Evolutionary conservation across 441 rosid genomes (phyloP).

Genomic region (Geranium incanum): DNA sequence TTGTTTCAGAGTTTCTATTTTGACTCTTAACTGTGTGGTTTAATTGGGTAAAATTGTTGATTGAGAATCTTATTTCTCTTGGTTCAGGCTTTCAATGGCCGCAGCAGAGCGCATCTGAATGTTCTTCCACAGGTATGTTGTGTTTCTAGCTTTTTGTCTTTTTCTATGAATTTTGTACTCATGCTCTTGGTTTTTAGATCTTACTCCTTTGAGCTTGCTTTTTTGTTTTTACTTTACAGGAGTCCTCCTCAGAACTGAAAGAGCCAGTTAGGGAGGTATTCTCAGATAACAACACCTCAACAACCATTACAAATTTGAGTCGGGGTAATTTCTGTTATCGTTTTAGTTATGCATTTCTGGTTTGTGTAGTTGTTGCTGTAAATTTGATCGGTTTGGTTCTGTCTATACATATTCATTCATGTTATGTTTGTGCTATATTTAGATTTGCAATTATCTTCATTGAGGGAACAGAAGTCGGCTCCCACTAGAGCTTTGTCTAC

Average conservation of each 20-base stretch:
- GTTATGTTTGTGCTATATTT: conserved; percentile 4
- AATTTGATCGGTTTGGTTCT: neutral
- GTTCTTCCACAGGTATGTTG: conserved; percentile 46
- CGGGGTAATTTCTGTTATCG: neutral
- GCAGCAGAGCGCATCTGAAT: conserved; percentile 38
- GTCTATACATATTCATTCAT: neutral
- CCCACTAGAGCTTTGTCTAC: conserved; percentile 47
- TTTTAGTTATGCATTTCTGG: neutral
- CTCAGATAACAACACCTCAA: conserved; percentile 25
- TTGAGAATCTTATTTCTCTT: conserved; percentile 4
- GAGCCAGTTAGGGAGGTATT: conserved; percentile 51
- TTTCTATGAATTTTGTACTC: neutral
- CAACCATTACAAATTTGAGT: conserved; percentile 8
- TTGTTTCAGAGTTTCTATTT: neutral
- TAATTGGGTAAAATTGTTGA: neutral
- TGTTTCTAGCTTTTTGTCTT: neutral
- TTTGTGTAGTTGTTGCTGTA: neutral
- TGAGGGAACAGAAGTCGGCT: conserved; percentile 48
- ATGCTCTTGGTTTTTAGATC: neutral
- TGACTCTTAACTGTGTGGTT: neutral
- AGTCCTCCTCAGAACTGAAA: conserved; percentile 36
- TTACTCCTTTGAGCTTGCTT: neutral
- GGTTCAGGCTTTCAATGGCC: conserved; percentile 47
- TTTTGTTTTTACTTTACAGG: conserved; percentile 25
- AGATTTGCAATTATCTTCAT: conserved; percentile 28